Percentiles rank a stretch among this genome's conserved stretches.
phyloP scores from a whole-genome alignment of 257 asterid species.

The Penstemon eatonii region DNA sequence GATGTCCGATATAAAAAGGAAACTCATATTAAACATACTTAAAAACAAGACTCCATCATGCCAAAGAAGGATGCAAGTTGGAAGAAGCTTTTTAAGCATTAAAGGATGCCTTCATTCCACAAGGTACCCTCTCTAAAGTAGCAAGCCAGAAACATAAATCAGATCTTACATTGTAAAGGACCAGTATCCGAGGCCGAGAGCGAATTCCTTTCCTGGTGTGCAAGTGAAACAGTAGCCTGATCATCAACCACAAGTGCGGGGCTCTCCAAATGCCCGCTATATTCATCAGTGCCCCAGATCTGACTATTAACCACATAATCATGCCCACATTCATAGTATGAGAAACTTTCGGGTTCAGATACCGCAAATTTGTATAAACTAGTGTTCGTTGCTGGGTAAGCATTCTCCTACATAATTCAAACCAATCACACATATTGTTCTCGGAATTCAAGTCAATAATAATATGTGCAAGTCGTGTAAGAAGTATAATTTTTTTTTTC shows the following conservation, averaged over 20 bases:
- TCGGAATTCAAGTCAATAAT: not conserved
- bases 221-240: conserved; percentile 45
- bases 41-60: too few relatives aligned
- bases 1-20: too few relatives aligned
- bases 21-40: too few relatives aligned
- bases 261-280: conserved; percentile 47
- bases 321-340: conserved; percentile 63
- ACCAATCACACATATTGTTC: conserved; percentile 23
- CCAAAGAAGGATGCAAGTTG: too few relatives aligned
- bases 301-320: conserved; percentile 54
- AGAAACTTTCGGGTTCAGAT: conserved; percentile 71
- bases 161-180: conserved; percentile 68
- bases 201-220: conserved; percentile 42
- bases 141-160: not conserved
- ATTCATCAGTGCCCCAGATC: conserved; percentile 41
- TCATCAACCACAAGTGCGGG: conserved; percentile 42
- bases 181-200: conserved; percentile 45
- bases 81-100: too few relatives aligned
- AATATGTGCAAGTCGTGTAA: not conserved
- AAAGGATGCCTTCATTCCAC: too few relatives aligned
- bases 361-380: conserved; percentile 65
- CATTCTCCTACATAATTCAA: conserved; percentile 59
- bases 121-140: too few relatives aligned
- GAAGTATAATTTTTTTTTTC: not conserved
- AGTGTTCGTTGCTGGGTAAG: conserved; percentile 58